Percentiles rank a stretch among this genome's conserved stretches.
These are phyloP conservation scores for Vanrija humicola DNA, from an alignment of 1,284 basidiomycete genomes.

Conservation along the genomic window DNA sequence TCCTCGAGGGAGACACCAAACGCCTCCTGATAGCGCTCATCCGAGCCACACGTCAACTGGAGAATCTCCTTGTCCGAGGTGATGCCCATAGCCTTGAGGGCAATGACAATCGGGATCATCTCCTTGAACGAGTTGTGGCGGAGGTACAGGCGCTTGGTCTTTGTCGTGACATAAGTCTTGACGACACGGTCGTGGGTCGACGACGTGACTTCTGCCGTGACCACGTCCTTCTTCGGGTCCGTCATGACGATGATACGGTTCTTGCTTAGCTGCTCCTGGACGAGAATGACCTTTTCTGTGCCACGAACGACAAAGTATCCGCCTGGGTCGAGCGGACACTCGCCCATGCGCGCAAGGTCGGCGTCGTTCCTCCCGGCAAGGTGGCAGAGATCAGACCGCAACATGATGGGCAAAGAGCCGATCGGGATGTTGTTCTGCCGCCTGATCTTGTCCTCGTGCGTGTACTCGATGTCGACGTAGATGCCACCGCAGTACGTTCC, in stretches of 20 bases:
- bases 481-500: slow-evolving; percentile 94
- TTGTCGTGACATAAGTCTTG: slow-evolving; percentile 95
- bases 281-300: slow-evolving; percentile 98
- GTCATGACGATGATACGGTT: slow-evolving; percentile 99
- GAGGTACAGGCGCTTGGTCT: slow-evolving; percentile 89
- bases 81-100: slow-evolving; percentile 92
- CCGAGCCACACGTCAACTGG: slow-evolving; percentile 86
- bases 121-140: slow-evolving; percentile 99
- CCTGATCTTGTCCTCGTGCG: slow-evolving; percentile 84
- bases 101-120: slow-evolving; percentile 93
- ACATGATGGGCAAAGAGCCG: slow-evolving; percentile 93
- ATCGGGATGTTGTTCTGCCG: slow-evolving; percentile 80
- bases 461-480: slow-evolving; percentile 92
- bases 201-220: slow-evolving; percentile 97
- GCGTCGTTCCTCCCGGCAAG: slow-evolving; percentile 72
- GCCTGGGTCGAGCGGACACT: slow-evolving; percentile 97
- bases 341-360: slow-evolving; percentile 84
- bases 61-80: slow-evolving; percentile 98
- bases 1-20: slow-evolving; percentile 95
- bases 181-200: slow-evolving; percentile 98
- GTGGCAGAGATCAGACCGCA: slow-evolving; percentile 90
- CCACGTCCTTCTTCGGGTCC: slow-evolving; percentile 82
- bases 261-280: slow-evolving; percentile 98
- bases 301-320: slow-evolving; percentile 99
- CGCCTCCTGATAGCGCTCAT: slow-evolving; percentile 80